Percentiles rank a stretch among this genome's conserved stretches.
phyloP scores from a whole-genome alignment of 257 asterid genomes.

The Knoxia roxburghii region DNA sequence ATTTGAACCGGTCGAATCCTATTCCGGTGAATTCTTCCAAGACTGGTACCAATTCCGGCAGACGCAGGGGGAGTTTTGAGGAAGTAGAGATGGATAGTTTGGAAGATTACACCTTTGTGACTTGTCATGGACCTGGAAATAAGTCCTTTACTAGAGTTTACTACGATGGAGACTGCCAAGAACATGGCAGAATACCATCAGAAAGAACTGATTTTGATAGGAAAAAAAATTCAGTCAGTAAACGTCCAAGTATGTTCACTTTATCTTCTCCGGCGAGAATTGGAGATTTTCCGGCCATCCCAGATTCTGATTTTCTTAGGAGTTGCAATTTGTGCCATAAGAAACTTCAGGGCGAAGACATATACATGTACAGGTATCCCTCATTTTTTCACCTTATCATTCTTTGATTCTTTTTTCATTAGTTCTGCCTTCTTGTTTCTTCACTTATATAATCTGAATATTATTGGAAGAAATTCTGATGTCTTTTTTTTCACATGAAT shows the following conservation, averaged over 20 bases:
- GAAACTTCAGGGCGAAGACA: slow-evolving; percentile 74
- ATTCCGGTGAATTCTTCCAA: slow-evolving; percentile 45
- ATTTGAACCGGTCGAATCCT: slow-evolving; percentile 46
- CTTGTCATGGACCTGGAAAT: slow-evolving; percentile 51
- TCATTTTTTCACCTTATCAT: neutral
- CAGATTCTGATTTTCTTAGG: slow-evolving; percentile 64
- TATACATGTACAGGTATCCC: slow-evolving; percentile 83
- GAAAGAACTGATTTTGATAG: slow-evolving; percentile 24
- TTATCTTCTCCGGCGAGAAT: slow-evolving; percentile 51
- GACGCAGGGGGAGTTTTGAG: slow-evolving; percentile 4
- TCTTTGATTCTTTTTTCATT: neutral
- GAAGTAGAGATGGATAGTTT: slow-evolving; percentile 34
- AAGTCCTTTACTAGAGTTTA: slow-evolving; percentile 51
- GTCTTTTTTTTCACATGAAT: neutral
- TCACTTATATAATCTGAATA: no score
- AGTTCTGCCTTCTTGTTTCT: no score
- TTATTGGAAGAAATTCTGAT: no score
- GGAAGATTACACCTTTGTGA: slow-evolving; percentile 69
- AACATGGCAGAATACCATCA: slow-evolving; percentile 15
- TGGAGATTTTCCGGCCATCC: slow-evolving; percentile 25
- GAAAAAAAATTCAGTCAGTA: slow-evolving; percentile 18
- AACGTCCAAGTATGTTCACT: slow-evolving; percentile 42
- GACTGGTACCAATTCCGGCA: slow-evolving; percentile 9
- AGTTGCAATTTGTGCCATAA: slow-evolving; percentile 64
- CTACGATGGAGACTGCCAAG: slow-evolving; percentile 25